Base-by-base conservation (phyloP, 805 yeast species). In the Candida coquimbonensis region DNA sequence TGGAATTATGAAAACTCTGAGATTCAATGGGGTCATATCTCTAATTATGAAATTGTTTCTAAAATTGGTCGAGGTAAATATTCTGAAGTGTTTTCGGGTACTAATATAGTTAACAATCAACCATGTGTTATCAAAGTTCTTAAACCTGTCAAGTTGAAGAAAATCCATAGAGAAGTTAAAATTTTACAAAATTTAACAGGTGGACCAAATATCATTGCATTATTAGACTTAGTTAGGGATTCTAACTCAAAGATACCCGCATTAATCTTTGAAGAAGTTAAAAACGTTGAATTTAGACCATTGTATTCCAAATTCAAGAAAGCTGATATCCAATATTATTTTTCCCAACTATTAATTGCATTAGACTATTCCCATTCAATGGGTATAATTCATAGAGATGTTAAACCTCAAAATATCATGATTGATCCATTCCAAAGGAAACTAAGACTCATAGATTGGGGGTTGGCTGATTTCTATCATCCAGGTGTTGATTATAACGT, bases 371-470 rank as follows among this genome's bases (percentile, higher is more conserved):
- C 90, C 36, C 97, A 90, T 66, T 86, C 96, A 12, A 85, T 85
- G 88, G 97, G 97, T 21, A 87, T 90, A 49, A 89, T 90, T 81
- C 97, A 90, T 61, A 74, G 97, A 62, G 97, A 90, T 65, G 96
- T 90, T 46, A 90, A 90, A 65, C 97, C 97, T 11, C 96, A 90
- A 59, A 90, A 90, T 64, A 86, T 90, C 52, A 90, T 90, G 96
- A 90, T 90, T 54, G 96, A 90, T 64, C 96, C 87, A 45, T 68
- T 74, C 49, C 75, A 73, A 50, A 80, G 69, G 63, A 79, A 77
- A 58, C 68, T 90, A 54, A 76, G 96, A 52, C 74, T 89, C 52
- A 89, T 90, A 45, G 97, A 90, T 65, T 90, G 96, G 96, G 97
- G 97, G 8, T 68, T 90, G 43, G 96, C 97, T 9, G 97, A 90